phyloP scores from a whole-genome alignment of 768 basidiomycete genomes.

The Russula virescens region DNA sequence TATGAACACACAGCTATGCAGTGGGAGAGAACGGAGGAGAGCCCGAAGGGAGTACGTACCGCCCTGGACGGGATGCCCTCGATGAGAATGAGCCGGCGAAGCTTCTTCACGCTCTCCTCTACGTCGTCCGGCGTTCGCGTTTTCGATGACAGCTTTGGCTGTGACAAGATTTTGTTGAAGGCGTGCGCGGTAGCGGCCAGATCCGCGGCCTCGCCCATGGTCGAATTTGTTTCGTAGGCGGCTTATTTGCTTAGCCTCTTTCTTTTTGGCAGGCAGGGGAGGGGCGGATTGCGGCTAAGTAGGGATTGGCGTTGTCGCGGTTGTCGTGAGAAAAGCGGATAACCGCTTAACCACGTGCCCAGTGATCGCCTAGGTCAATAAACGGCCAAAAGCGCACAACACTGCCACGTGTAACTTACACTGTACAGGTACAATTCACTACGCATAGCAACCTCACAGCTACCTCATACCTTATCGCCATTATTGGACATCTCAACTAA shows the following conservation, averaged over 20 bases:
- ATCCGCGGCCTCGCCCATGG: constrained; percentile 10
- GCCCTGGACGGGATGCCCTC: constrained; percentile 80
- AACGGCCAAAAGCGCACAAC: too few relatives aligned
- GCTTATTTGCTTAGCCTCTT: not conserved
- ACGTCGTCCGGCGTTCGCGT: constrained; percentile 58
- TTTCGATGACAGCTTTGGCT: constrained; percentile 59
- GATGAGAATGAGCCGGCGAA: constrained; percentile 81
- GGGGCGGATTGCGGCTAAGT: too few relatives aligned
- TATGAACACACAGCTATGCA: not conserved
- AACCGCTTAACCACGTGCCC: constrained; percentile 11
- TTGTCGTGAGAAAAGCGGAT: constrained; percentile 1
- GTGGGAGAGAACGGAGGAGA: not conserved
- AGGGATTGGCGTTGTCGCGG: not conserved
- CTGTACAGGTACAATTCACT: too few relatives aligned
- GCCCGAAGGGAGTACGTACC: constrained; percentile 38
- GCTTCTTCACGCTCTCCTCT: constrained; percentile 80
- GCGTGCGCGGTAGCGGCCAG: constrained; percentile 51
- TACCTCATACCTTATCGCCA: too few relatives aligned
- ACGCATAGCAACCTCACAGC: too few relatives aligned
- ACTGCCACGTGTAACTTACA: too few relatives aligned
- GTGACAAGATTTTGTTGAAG: constrained; percentile 75
- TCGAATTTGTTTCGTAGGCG: not conserved
- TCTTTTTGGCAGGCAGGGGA: not conserved
- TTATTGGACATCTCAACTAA: too few relatives aligned
- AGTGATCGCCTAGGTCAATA: not conserved